Evolutionary conservation across 805 yeast species (phyloP).

Genomic region (Yarrowia sp.): DNA sequence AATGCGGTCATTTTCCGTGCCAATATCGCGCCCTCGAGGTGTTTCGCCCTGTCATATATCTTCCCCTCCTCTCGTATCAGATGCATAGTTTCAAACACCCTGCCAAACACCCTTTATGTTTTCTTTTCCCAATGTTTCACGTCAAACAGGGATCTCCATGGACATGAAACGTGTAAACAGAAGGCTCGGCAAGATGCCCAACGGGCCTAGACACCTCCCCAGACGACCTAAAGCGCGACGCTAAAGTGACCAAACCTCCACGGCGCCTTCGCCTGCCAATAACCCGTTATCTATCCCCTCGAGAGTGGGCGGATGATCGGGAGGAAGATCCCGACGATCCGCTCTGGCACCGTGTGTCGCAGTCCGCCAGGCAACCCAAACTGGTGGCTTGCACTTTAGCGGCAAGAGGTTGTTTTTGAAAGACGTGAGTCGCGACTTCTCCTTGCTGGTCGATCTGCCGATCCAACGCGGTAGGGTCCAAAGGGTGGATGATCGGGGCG

Average conservation of each 20-base stretch:
- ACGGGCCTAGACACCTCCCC: background rate
- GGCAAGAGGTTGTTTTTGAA: background rate
- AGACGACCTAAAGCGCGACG: no score
- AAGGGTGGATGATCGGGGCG: background rate
- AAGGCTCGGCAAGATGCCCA: no score
- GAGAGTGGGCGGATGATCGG: background rate
- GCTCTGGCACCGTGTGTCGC: no score
- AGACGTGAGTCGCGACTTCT: constrained; percentile 22
- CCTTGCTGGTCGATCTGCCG: constrained; percentile 18
- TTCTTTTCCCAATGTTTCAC: constrained; percentile 7
- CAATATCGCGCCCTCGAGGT: no score
- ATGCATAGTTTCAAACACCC: constrained; percentile 7
- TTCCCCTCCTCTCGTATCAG: background rate
- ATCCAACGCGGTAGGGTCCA: constrained; percentile 2
- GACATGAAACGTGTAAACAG: background rate
- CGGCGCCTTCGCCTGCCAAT: no score
- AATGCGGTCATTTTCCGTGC: no score
- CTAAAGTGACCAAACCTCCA: no score
- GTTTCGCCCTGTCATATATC: no score
- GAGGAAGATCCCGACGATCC: background rate
- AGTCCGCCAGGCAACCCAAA: no score
- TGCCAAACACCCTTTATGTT: background rate
- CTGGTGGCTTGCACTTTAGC: constrained; percentile 6
- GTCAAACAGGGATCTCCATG: constrained; percentile 1
- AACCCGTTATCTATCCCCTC: background rate